phyloP scores from a whole-genome alignment of 371 early-diverging fungal species.

The Apophysomyces trapeziformis region DNA sequence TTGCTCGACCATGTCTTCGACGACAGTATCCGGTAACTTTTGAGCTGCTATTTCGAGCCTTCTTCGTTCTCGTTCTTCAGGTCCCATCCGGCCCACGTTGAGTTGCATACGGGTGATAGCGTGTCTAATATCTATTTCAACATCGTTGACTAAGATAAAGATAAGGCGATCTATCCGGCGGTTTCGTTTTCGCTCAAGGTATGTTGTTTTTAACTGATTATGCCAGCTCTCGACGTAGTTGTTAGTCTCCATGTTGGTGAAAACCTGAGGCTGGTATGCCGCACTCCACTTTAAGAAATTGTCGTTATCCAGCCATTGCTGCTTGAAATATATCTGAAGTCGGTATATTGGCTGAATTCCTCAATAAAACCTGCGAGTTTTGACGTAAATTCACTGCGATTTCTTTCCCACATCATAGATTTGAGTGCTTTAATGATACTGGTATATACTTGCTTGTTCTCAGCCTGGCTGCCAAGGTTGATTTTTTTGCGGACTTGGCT shows the following conservation, averaged over 20 bases:
- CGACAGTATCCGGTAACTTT: too few relatives aligned
- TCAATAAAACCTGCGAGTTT: too few relatives aligned
- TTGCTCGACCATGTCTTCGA: too few relatives aligned
- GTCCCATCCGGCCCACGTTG: too few relatives aligned
- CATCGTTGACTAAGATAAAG: background rate
- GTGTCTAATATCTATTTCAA: slow-evolving; percentile 1
- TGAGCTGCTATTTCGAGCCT: too few relatives aligned
- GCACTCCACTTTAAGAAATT: background rate
- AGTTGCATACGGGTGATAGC: background rate
- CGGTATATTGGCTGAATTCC: too few relatives aligned
- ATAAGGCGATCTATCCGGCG: slow-evolving; percentile 2
- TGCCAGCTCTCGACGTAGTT: too few relatives aligned
- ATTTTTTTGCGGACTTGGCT: background rate
- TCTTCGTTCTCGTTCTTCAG: too few relatives aligned
- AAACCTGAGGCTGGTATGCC: slow-evolving; percentile 12
- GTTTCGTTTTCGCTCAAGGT: slow-evolving; percentile 5
- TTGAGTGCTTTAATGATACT: background rate
- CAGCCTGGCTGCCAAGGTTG: background rate
- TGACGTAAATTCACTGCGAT: too few relatives aligned
- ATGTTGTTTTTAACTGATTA: slow-evolving; percentile 1
- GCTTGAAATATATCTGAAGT: background rate
- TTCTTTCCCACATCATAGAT: slow-evolving; percentile 4
- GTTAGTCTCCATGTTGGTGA: slow-evolving; percentile 5
- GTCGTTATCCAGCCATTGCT: background rate
- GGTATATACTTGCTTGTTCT: background rate